These are phyloP conservation scores for Eimeria brunetti DNA, from an alignment of 169 alveolate genomes.

Conservation along the genomic window DNA sequence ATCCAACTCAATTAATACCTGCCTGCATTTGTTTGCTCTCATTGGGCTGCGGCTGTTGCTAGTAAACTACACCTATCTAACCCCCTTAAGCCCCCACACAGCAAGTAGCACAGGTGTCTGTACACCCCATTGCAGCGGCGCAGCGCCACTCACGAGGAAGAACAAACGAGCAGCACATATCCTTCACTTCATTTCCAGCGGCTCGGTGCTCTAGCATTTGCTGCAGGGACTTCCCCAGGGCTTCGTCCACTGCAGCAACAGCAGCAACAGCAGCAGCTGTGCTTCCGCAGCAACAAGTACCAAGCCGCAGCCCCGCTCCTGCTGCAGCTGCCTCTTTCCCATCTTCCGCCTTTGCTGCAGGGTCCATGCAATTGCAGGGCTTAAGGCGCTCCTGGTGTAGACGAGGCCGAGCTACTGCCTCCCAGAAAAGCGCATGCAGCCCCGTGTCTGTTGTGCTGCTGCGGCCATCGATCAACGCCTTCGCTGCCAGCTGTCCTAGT, in stretches of 20 bases:
- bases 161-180: slow-evolving; percentile 55
- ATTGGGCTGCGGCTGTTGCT: background rate
- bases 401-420: slow-evolving; percentile 44
- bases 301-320: slow-evolving; percentile 35
- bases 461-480: slow-evolving; percentile 78
- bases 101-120: background rate
- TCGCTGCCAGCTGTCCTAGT: slow-evolving; percentile 81
- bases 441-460: slow-evolving; percentile 78
- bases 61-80: background rate
- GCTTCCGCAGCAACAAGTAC: slow-evolving; percentile 29
- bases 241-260: slow-evolving; percentile 67
- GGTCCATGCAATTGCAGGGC: slow-evolving; percentile 61
- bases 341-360: background rate
- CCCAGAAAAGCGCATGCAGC: slow-evolving; percentile 82
- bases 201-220: slow-evolving; percentile 62
- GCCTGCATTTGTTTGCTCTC: background rate
- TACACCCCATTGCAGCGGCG: background rate
- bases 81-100: background rate
- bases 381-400: slow-evolving; percentile 38
- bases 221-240: slow-evolving; percentile 62
- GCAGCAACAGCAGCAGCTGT: slow-evolving; percentile 45
- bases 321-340: background rate
- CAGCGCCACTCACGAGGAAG: slow-evolving; percentile 63
- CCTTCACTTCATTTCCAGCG: slow-evolving; percentile 64
- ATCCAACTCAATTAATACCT: background rate